Evolutionary conservation across 768 basidiomycete genomes (phyloP).

Genomic region (Lentinula guzmanii): DNA sequence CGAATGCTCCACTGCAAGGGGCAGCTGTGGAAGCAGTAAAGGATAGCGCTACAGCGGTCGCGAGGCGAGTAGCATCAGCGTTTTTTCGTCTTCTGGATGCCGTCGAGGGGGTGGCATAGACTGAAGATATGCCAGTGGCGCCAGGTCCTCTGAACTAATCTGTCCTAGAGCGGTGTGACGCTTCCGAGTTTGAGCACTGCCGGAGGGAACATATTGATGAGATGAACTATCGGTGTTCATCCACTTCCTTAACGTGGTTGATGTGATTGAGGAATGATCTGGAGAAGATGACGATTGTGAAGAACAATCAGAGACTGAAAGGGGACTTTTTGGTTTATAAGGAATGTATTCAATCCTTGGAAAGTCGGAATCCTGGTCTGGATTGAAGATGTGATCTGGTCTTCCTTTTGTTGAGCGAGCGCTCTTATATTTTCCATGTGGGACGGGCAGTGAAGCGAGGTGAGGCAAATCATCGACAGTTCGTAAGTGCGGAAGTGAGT

Average conservation of each 20-base stretch:
- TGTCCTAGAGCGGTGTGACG: background rate
- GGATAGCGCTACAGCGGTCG: slow-evolving; percentile 17
- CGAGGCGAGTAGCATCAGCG: slow-evolving; percentile 31
- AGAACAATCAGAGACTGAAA: background rate
- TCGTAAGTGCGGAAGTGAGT: slow-evolving; percentile 51
- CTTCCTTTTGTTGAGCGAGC: slow-evolving; percentile 61
- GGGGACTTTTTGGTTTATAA: slow-evolving; percentile 25
- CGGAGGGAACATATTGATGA: background rate
- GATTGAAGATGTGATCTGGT: slow-evolving; percentile 44
- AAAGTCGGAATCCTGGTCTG: slow-evolving; percentile 31
- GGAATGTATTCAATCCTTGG: slow-evolving; percentile 40
- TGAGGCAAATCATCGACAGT: slow-evolving; percentile 64
- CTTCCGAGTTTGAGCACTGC: background rate
- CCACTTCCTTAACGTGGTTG: slow-evolving; percentile 6
- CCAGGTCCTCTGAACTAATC: slow-evolving; percentile 31
- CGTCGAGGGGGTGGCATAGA: slow-evolving; percentile 57
- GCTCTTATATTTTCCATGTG: slow-evolving; percentile 51
- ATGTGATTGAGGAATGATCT: background rate
- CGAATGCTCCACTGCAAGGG: background rate
- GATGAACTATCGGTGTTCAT: slow-evolving; percentile 5
- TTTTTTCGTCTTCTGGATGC: slow-evolving; percentile 59
- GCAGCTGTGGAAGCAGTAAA: slow-evolving; percentile 17
- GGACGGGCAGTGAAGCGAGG: slow-evolving; percentile 16
- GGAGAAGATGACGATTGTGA: background rate
- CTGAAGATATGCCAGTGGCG: slow-evolving; percentile 66